Conservation (phyloP, 257 asterid species). For the Parsonsia alboflavescens region DNA sequence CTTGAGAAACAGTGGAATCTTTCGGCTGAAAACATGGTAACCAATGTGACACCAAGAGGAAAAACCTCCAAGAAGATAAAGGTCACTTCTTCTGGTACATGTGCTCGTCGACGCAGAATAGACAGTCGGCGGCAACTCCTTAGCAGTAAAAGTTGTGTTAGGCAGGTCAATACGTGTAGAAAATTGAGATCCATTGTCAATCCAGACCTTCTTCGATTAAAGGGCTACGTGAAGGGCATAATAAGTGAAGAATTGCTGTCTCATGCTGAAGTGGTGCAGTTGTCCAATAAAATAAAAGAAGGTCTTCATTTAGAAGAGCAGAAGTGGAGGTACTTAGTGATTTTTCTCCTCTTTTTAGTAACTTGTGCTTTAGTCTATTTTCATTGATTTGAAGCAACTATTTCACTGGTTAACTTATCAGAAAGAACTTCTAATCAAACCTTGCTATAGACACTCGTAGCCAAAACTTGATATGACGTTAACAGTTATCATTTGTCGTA, state of each 20-base stretch:
- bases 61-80: conserved; percentile 28
- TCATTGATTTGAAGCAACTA: background rate
- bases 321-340: conserved; percentile 44
- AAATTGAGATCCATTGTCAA: conserved; percentile 37
- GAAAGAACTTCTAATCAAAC: background rate
- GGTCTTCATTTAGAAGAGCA: conserved; percentile 75
- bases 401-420: background rate
- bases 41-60: conserved; percentile 15
- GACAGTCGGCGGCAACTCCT: conserved; percentile 36
- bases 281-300: conserved; percentile 58
- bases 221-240: conserved; percentile 67
- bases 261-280: conserved; percentile 72
- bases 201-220: conserved; percentile 51
- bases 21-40: conserved; percentile 26
- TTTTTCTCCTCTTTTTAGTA: background rate
- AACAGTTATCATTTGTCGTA: background rate
- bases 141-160: conserved; percentile 22
- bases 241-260: conserved; percentile 64
- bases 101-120: conserved; percentile 74
- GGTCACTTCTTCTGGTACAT: conserved; percentile 55
- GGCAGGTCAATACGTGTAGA: conserved; percentile 24
- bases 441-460: background rate
- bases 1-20: conserved; percentile 95
- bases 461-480: background rate
- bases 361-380: background rate